phyloP scores from a whole-genome alignment of 2,329 filamentous ascomycete genomes.

The Neonectria hederae region DNA sequence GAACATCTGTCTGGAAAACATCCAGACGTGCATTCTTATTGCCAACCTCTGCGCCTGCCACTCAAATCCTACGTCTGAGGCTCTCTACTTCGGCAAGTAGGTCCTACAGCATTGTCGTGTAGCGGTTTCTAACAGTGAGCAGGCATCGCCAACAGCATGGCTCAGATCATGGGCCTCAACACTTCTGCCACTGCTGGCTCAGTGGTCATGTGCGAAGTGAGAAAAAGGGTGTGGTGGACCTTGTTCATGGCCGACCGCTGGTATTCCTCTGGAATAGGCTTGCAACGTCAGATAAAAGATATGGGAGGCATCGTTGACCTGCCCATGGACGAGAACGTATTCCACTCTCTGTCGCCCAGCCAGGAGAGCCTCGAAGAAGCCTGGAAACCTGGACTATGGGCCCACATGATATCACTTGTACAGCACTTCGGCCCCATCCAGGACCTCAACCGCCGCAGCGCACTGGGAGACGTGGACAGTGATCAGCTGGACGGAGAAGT shows the following conservation, averaged over 20 bases:
- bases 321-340: conserved; percentile 43
- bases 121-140: neutral
- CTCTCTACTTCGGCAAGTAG: conserved; percentile 20
- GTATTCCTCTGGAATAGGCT: conserved; percentile 29
- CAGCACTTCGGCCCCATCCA: conserved; percentile 46
- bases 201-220: neutral
- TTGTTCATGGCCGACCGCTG: conserved; percentile 32
- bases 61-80: conserved; percentile 18
- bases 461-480: conserved; percentile 21
- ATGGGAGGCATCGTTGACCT: conserved; percentile 9
- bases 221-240: conserved; percentile 27
- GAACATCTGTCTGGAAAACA: conserved; percentile 27
- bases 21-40: conserved; percentile 25
- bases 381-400: conserved; percentile 47
- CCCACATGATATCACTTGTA: conserved; percentile 46
- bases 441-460: conserved; percentile 45
- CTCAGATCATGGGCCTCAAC: conserved; percentile 11
- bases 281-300: conserved; percentile 25
- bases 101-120: too few relatives aligned
- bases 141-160: conserved; percentile 24
- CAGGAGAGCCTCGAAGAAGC: neutral
- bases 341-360: conserved; percentile 27
- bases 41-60: conserved; percentile 11
- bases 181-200: neutral
- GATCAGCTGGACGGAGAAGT: conserved; percentile 14